Percentiles rank a stretch among this genome's conserved stretches.
Conservation (phyloP, 495 filamentous ascomycete species). For the Tricharina praecox region DNA sequence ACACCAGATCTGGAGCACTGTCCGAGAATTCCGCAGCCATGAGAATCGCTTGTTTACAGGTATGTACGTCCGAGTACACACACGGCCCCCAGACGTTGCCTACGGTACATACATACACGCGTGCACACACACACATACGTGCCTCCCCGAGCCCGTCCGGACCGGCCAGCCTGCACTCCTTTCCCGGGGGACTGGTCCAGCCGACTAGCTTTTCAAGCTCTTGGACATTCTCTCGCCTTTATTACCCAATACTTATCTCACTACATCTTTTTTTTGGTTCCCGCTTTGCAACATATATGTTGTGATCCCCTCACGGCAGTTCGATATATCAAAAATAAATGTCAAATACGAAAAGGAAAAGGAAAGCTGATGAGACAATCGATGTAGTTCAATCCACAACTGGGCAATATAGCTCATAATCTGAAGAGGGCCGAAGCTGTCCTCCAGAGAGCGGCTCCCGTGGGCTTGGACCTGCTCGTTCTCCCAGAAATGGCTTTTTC, state of each 20-base stretch:
- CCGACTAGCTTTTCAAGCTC: no score
- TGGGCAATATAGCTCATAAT: constrained; percentile 64
- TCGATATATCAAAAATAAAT: no score
- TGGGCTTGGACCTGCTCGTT: constrained; percentile 51
- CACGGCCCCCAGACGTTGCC: no score
- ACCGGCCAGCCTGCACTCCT: no score
- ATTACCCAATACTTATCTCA: no score
- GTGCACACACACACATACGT: no score
- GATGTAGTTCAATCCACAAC: constrained; percentile 28
- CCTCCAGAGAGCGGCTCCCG: constrained; percentile 38
- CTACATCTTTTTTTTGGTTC: not conserved
- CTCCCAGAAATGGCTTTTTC: constrained; percentile 81
- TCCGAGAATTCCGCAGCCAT: constrained; percentile 17
- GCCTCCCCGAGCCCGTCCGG: no score
- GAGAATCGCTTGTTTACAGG: constrained; percentile 28
- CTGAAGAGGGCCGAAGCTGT: constrained; percentile 56
- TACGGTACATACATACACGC: no score
- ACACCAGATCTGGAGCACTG: no score
- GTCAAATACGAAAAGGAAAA: no score
- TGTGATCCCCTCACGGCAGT: not conserved
- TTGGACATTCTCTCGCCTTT: no score
- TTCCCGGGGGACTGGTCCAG: no score
- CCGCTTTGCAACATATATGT: not conserved
- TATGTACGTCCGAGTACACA: constrained; percentile 13
- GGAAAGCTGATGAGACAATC: not conserved